phyloP scores from a whole-genome alignment of 179 eudicot species.

The Amaranthus tricolor region DNA sequence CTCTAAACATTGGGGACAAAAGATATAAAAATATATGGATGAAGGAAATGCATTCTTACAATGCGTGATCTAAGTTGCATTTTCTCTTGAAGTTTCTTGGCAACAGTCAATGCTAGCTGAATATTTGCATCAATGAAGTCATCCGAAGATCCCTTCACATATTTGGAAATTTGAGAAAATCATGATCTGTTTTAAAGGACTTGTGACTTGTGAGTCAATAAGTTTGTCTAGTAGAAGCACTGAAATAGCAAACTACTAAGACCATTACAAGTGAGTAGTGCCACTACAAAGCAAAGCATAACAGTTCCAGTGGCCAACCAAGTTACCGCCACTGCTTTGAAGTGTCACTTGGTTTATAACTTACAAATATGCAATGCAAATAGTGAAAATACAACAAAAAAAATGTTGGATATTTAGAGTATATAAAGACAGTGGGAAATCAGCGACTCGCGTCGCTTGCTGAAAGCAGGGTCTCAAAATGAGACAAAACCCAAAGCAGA shows the following conservation, averaged over 20 bases:
- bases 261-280: no score
- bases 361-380: background rate
- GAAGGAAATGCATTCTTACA: constrained; percentile 41
- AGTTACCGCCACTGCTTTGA: background rate
- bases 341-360: background rate
- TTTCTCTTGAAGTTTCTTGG: constrained; percentile 77
- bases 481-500: no score
- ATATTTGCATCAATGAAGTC: constrained; percentile 93
- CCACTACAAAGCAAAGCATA: constrained; percentile 4
- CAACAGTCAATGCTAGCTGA: constrained; percentile 84
- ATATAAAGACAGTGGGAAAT: background rate
- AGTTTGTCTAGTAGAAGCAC: constrained; percentile 27
- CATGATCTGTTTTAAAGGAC: constrained; percentile 47
- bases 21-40: background rate
- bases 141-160: constrained; percentile 98
- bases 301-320: constrained; percentile 7
- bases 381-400: background rate
- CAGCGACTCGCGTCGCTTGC: no score
- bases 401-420: background rate
- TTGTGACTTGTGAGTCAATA: constrained; percentile 25
- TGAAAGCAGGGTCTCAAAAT: no score
- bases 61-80: constrained; percentile 65
- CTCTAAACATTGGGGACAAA: background rate
- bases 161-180: constrained; percentile 53
- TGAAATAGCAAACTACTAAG: background rate